Percentiles rank a stretch among this genome's conserved stretches.
Conservation (phyloP, 495 filamentous ascomycete genomes). For the Podospora anserina region DNA sequence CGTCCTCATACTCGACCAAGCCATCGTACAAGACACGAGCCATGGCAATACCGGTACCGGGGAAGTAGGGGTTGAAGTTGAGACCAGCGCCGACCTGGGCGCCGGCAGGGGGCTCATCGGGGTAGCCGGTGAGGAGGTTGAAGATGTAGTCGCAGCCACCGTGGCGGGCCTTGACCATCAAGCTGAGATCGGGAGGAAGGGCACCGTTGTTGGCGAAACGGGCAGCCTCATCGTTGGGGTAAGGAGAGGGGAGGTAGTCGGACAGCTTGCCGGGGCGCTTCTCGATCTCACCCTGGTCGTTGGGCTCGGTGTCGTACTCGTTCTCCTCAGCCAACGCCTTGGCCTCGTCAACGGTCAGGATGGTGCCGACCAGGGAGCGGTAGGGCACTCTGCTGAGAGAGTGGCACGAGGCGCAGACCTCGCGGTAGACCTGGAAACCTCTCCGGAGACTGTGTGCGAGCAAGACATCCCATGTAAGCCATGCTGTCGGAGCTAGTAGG, state of each 20-base stretch:
- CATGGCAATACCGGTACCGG: slow-evolving; percentile 98
- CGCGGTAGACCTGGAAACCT: slow-evolving; percentile 99
- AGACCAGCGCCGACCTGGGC: slow-evolving; percentile 75
- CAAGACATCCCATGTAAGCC: slow-evolving; percentile 15
- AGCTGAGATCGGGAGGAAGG: slow-evolving; percentile 91
- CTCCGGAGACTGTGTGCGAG: slow-evolving; percentile 72
- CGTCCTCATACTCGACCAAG: slow-evolving; percentile 97
- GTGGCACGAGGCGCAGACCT: slow-evolving; percentile 97
- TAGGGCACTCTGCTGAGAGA: slow-evolving; percentile 92
- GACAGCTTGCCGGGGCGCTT: slow-evolving; percentile 98
- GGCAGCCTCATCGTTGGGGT: slow-evolving; percentile 98
- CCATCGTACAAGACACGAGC: slow-evolving; percentile 96
- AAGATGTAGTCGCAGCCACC: slow-evolving; percentile 99
- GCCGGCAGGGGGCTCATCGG: slow-evolving; percentile 91
- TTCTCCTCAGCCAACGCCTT: slow-evolving; percentile 95
- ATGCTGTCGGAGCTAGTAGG: background rate
- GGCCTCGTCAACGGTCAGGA: slow-evolving; percentile 95
- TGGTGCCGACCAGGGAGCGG: slow-evolving; percentile 83
- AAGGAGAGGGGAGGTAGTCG: slow-evolving; percentile 91
- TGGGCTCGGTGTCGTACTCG: slow-evolving; percentile 98
- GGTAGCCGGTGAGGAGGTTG: slow-evolving; percentile 94
- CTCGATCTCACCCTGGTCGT: slow-evolving; percentile 95
- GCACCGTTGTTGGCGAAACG: slow-evolving; percentile 98
- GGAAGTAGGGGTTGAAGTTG: slow-evolving; percentile 99
- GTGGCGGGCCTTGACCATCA: slow-evolving; percentile 97